Evolutionary conservation across 2,329 filamentous ascomycete species (phyloP).

Genomic region (Epichloe glyceriae): DNA sequence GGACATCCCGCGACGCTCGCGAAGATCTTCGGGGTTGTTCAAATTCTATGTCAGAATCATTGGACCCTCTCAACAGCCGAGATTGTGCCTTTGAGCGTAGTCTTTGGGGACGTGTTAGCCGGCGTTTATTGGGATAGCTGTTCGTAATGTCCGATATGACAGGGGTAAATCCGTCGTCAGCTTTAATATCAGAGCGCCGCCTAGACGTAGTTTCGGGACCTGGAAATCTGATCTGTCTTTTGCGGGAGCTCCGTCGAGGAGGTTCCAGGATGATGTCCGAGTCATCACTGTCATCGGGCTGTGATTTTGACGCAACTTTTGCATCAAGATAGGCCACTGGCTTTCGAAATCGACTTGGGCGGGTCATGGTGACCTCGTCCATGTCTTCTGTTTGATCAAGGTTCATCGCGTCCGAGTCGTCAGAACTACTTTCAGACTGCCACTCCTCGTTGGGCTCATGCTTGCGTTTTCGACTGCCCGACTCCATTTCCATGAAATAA

Average conservation of each 20-base stretch:
- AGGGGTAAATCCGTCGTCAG: slow-evolving; percentile 20
- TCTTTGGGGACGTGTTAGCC: slow-evolving; percentile 12
- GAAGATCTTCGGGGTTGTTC: slow-evolving; percentile 36
- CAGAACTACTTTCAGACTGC: slow-evolving; percentile 14
- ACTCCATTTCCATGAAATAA: slow-evolving; percentile 10
- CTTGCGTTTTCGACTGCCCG: slow-evolving; percentile 19
- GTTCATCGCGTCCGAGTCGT: slow-evolving; percentile 15
- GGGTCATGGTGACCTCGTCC: slow-evolving; percentile 6
- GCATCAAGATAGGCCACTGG: background rate
- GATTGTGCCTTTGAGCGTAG: slow-evolving; percentile 8
- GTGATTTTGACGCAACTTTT: slow-evolving; percentile 3
- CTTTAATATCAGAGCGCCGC: slow-evolving; percentile 15
- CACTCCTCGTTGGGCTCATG: slow-evolving; percentile 15
- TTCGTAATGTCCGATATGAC: slow-evolving; percentile 24
- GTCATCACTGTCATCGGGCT: slow-evolving; percentile 2
- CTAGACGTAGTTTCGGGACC: background rate
- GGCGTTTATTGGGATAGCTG: slow-evolving; percentile 11
- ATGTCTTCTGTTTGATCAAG: slow-evolving; percentile 14
- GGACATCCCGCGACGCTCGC: slow-evolving; percentile 30
- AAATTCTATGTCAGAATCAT: slow-evolving; percentile 38
- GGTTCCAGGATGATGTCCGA: slow-evolving; percentile 1
- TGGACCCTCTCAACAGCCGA: slow-evolving; percentile 13
- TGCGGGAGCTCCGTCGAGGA: slow-evolving; percentile 8
- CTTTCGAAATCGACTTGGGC: background rate
- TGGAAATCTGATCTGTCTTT: background rate